Base-by-base conservation (phyloP, 306 rosid species). In the Prunus kanzakura region DNA sequence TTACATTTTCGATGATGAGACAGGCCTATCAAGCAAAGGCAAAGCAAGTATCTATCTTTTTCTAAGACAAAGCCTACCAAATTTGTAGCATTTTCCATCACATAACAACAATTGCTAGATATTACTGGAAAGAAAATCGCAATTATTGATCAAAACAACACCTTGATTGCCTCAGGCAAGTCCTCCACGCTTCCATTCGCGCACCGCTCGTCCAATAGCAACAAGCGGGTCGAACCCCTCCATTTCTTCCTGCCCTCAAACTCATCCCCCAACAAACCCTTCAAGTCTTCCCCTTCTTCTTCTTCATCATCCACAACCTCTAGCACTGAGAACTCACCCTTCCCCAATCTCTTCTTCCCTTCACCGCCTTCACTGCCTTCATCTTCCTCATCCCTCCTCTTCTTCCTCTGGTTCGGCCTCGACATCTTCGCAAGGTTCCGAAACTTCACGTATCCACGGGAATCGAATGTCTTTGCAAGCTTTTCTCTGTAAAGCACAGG, bases 141-240 rank as follows among this genome's bases (percentile, higher is more conserved):
- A 25, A 3, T 20, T 14, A 38, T 43, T 27, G 76, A 55, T 66
- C 72, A 83, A 85, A 80, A 80, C 71, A 86, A 77, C 80, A 95
- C 98, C 98, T 95, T 89, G 55, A 92, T 83, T n/a, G 97, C 97
- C 84, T 89, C 90, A 4, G 98, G 89, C 79, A 91, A 83, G 63
- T 89, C 96, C 67, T 86, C 87, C 66, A 79, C 72, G 18, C 81
- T 67, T 62, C 74, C 74, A 29, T 64, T 82, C 23, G 86, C 86
- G 45, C 82, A 86, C 49, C 83, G 79, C 72, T 92, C 95, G 74
- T 95, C 97, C 79, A 92, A 86, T 30, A 92, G 91, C 87, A 92
- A 79, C 84, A 94, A 70, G 80, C 99, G 81, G 35, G 92, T 92
- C 15, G 97, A 80, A 8, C 97, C 99, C 67, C 78, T 88, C 99